Evolutionary conservation across 2,329 filamentous ascomycete species (phyloP), one percentile per base, ranked within the genome.

Genomic region (Fusarium napiforme): DNA sequence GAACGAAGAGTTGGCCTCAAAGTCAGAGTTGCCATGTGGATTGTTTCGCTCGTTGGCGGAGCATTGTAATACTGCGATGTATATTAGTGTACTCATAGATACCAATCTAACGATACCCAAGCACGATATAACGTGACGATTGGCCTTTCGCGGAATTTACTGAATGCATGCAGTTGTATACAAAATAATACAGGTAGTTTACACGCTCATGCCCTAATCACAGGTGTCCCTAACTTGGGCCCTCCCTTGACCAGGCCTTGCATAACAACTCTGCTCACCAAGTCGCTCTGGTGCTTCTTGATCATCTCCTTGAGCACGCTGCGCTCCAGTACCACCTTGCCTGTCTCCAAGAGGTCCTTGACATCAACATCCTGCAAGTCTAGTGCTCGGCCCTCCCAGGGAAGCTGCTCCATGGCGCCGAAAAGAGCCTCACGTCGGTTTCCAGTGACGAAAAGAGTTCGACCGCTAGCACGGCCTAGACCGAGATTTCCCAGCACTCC

Each of bases 21-120:
- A 81, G 96, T 99, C 43, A 86, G 94, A 67, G 82, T 97, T 69
- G 94, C 95, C 7, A 97, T 98, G 95, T 97, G 94, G 94, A 93
- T 97, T 82, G 95, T 98, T 9, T 89, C 91, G 76, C 85, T 94
- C 39, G 88, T 97, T 12, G 96, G 96, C 2, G 96, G 96, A 19
- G 95, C 95, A n/a, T 85, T 98, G 79, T 98, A 84, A 64, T 52
- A 64, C 34, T 63, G 18, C 23, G 19, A 23, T 76, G 72, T 77
- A 77, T 55, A 74, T 64, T 64, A 58, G 45, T 67, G 59, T 69
- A 57, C 30, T 56, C 42, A 70, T 74, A 47, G 52, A 63, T 16
- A 19, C 30, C 30, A 55, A 60, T 50, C 42, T 36, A 64, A 67
- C 58, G 65, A 72, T 77, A 72, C 64, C 69, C 66, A 5, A 32